Conservation (phyloP, 768 basidiomycete genomes). For the Hortiboletus flavorubellus region DNA sequence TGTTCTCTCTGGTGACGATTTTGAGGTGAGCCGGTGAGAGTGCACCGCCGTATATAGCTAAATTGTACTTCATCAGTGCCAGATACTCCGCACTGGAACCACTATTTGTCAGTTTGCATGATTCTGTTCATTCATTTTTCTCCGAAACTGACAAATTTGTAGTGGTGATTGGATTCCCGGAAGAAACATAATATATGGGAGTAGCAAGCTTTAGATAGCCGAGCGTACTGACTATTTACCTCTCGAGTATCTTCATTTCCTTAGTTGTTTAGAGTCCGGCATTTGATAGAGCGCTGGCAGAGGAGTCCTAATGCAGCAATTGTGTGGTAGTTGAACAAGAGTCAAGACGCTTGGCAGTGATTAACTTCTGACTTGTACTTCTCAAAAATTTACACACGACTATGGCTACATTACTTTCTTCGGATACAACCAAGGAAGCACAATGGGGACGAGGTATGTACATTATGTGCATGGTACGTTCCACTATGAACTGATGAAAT, state of each 20-base stretch:
- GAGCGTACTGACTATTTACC: neutral
- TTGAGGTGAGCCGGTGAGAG: slow-evolving; percentile 32
- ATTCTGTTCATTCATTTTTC: neutral
- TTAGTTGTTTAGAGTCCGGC: slow-evolving; percentile 1
- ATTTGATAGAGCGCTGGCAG: slow-evolving; percentile 26
- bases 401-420: slow-evolving; percentile 29
- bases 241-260: neutral
- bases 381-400: slow-evolving; percentile 23
- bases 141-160: slow-evolving; percentile 9
- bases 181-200: slow-evolving; percentile 7
- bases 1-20: slow-evolving; percentile 37
- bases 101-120: slow-evolving; percentile 27
- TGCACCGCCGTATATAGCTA: neutral
- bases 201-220: neutral
- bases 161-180: slow-evolving; percentile 30
- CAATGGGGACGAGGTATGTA: slow-evolving; percentile 45
- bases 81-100: slow-evolving; percentile 29
- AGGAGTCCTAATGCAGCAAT: slow-evolving; percentile 32
- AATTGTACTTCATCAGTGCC: slow-evolving; percentile 18
- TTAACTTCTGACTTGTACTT: slow-evolving; percentile 18
- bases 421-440: slow-evolving; percentile 27
- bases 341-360: slow-evolving; percentile 7
- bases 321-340: slow-evolving; percentile 14
- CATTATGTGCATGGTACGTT: slow-evolving; percentile 8
- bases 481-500: slow-evolving; percentile 13